Evolutionary conservation across 805 yeast species (phyloP), one percentile per base, ranked within the genome.

Genomic region (Kuraishia hungarica): DNA sequence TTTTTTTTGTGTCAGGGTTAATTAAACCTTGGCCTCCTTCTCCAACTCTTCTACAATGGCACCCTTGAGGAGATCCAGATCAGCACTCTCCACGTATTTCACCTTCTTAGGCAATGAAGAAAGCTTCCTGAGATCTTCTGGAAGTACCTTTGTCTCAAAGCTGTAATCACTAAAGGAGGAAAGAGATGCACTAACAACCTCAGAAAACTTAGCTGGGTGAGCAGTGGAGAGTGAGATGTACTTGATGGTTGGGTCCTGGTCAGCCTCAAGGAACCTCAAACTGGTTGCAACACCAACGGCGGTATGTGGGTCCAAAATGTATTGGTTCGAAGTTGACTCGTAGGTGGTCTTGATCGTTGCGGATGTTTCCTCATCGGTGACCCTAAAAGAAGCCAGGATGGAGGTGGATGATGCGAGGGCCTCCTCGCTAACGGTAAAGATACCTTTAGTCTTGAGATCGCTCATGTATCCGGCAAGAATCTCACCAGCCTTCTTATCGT

Each of bases 181-280:
- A 60, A 94, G 77, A 2, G 98, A 90, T 62, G 80, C 74, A 70
- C 92, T 86, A 24, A 94, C 99, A 53, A 97, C 99, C 59, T 90
- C 97, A 24, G 97, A 89, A 66, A 94, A 94, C 73, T 94, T 94
- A 58, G 99, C 99, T 49, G 99, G 99, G 69, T 94, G 99, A 8
- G 99, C 99, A 51, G 99, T 94, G 11, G 97, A 87, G 56, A 94
- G 80, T 4, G 97, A 87, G 50, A 94, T 78, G 66, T 80, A 80
- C 55, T 80, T 75, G 28, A 74, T 66, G 22, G 69, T 57, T 10
- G 59, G 64, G 46, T 72, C 71, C 24, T 69, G 66, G 50, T 74
- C 78, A 28, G 68, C 64, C 17, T 74, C 76, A 54, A 87, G 80
- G 65, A 81, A 77, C 61, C 84, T 78, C 61, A 86, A 78, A 48